phyloP scores from a whole-genome alignment of 2,329 filamentous ascomycete species.

The Fusarium nematophilum region DNA sequence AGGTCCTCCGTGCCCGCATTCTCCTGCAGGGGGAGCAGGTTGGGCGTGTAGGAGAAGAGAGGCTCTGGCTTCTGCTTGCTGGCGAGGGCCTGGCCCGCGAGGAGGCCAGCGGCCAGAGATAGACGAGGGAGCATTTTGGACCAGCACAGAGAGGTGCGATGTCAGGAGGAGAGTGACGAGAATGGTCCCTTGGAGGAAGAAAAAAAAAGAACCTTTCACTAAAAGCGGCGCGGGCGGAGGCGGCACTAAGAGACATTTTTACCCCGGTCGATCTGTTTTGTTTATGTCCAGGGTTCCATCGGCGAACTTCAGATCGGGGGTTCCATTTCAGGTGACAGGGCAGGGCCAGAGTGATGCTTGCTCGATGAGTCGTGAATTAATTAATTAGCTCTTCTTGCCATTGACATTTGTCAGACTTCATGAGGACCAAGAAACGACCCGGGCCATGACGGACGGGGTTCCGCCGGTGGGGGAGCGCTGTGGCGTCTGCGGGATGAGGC shows the following conservation, averaged over 20 bases:
- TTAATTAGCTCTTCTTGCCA: background rate
- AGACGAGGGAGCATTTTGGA: slow-evolving; percentile 37
- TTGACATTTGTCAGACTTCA: background rate
- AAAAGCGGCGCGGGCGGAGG: no score
- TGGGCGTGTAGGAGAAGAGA: slow-evolving; percentile 41
- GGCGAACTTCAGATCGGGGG: no score
- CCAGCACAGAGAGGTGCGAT: background rate
- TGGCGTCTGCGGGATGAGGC: slow-evolving; percentile 3
- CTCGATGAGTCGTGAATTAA: no score
- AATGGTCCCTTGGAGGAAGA: background rate
- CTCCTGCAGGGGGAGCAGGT: slow-evolving; percentile 50
- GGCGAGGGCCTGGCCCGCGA: slow-evolving; percentile 27
- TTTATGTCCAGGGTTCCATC: no score
- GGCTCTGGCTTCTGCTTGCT: slow-evolving; percentile 22
- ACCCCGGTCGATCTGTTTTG: no score
- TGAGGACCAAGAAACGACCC: no score
- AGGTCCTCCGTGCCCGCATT: slow-evolving; percentile 51
- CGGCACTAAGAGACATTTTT: no score
- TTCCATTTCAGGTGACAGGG: no score
- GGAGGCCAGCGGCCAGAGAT: slow-evolving; percentile 38
- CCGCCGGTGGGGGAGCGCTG: background rate
- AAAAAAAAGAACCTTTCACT: slow-evolving; percentile 7
- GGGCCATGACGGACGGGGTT: background rate
- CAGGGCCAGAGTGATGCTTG: no score
- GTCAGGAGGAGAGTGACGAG: background rate